Conservation (phyloP, 805 yeast species). For the Suhomyces sp. region DNA sequence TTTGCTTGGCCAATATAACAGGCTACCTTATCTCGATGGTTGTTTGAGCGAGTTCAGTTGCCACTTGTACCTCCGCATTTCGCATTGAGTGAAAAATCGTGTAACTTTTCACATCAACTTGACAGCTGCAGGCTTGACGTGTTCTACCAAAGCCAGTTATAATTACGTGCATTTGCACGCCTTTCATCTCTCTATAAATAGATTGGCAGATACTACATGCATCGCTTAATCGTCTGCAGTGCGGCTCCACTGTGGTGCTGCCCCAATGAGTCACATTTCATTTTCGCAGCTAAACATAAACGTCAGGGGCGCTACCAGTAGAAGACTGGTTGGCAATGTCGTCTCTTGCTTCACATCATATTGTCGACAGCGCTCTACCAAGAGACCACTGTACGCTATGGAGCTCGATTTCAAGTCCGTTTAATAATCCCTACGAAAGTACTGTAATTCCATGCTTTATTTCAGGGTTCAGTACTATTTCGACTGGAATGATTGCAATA, state of each 20-base stretch:
- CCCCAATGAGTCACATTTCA: not conserved
- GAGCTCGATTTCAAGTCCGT: conserved; percentile 13
- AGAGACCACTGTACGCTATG: conserved; percentile 3
- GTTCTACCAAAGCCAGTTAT: not conserved
- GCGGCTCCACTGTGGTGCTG: not conserved
- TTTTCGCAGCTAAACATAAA: not conserved
- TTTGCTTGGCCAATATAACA: too few relatives aligned
- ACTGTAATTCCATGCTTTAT: conserved; percentile 19
- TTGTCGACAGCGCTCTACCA: not conserved
- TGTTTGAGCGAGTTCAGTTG: too few relatives aligned
- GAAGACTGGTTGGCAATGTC: not conserved
- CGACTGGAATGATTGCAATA: not conserved
- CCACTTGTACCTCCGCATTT: not conserved
- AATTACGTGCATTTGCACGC: not conserved
- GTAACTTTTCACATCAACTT: not conserved
- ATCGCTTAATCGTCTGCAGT: not conserved
- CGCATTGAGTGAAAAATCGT: not conserved
- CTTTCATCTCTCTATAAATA: not conserved
- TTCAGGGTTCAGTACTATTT: not conserved
- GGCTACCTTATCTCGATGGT: too few relatives aligned
- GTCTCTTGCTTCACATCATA: not conserved
- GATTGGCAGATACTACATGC: not conserved
- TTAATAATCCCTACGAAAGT: conserved; percentile 14
- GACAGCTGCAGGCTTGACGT: not conserved
- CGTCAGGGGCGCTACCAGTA: not conserved